These are phyloP conservation scores for Luzula sylvatica DNA, from an alignment of 176 grass and related monocot genomes.

Conservation along the genomic window DNA sequence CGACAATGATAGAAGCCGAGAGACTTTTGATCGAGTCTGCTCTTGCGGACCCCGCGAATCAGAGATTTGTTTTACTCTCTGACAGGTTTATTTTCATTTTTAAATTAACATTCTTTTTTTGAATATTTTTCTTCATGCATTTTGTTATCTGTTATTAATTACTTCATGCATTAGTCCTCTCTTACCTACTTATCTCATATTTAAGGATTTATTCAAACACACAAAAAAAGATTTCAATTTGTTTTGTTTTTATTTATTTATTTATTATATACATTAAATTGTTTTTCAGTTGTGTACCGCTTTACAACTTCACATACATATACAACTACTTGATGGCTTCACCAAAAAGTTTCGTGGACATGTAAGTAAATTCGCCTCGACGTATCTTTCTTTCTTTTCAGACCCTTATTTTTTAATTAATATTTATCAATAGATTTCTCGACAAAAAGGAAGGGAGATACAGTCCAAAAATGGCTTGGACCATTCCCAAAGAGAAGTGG, in stretches of 20 bases:
- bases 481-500: conserved; percentile 82
- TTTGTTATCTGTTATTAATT: conserved; percentile 5
- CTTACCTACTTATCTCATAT: not conserved
- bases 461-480: conserved; percentile 64
- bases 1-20: conserved; percentile 89
- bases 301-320: conserved; percentile 95
- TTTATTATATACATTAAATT: conserved; percentile 5
- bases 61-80: conserved; percentile 76
- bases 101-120: not conserved
- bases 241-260: conserved; percentile 7
- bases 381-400: conserved; percentile 10
- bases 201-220: not conserved
- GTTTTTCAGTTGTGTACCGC: conserved; percentile 80
- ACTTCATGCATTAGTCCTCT: not conserved
- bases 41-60: conserved; percentile 67
- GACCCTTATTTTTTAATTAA: conserved; percentile 14
- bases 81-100: conserved; percentile 46
- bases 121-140: not conserved
- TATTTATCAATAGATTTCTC: conserved; percentile 48
- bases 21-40: conserved; percentile 55
- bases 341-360: conserved; percentile 84
- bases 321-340: conserved; percentile 90
- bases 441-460: conserved; percentile 75
- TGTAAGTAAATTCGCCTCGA: conserved; percentile 31
- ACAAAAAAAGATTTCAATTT: not conserved